phyloP scores from a whole-genome alignment of 805 yeast genomes.

The Saturnispora besseyi region DNA sequence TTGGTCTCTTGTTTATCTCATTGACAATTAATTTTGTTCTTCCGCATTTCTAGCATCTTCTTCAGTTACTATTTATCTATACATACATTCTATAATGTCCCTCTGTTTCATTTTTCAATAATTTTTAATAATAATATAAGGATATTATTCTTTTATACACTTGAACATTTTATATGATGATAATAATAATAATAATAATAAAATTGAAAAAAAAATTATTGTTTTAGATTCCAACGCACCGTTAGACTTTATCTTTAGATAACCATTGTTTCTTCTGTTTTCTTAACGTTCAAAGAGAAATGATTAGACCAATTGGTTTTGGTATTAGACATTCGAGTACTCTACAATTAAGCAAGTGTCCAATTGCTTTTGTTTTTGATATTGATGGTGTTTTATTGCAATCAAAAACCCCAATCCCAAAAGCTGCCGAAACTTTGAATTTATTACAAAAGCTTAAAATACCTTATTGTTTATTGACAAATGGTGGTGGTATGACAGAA shows the following conservation, averaged over 20 bases:
- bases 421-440: slow-evolving; percentile 49
- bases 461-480: slow-evolving; percentile 79
- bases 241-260: neutral
- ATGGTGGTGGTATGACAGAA: slow-evolving; percentile 66
- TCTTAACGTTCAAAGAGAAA: neutral
- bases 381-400: slow-evolving; percentile 86
- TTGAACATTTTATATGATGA: neutral
- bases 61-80: neutral
- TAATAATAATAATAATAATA: neutral
- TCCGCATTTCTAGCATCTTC: neutral
- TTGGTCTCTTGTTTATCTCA: slow-evolving; percentile 77
- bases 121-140: neutral
- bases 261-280: neutral
- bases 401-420: slow-evolving; percentile 57
- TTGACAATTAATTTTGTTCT: slow-evolving; percentile 20
- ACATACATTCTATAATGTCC: neutral
- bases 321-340: neutral
- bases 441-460: slow-evolving; percentile 41
- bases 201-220: too few relatives aligned
- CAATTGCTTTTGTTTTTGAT: slow-evolving; percentile 30
- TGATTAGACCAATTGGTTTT: neutral
- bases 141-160: neutral
- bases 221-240: too few relatives aligned
- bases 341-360: slow-evolving; percentile 1
- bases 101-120: neutral